These are phyloP conservation scores for Triglochin maritima DNA, from an alignment of 106 monocot species.

Conservation along the genomic window DNA sequence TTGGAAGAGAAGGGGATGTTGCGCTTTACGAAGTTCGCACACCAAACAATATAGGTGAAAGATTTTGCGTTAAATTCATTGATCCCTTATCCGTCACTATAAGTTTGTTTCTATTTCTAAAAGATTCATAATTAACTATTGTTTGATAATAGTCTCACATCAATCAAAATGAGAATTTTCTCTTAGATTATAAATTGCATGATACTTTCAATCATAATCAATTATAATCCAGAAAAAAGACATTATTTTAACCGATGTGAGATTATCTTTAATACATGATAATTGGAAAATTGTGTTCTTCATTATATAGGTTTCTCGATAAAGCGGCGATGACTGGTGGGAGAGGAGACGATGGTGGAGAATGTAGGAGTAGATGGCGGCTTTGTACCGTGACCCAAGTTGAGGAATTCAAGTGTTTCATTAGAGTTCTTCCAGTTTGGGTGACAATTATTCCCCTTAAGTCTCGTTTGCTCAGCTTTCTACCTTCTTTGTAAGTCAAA, in stretches of 20 bases:
- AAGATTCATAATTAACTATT: no score
- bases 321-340: background rate
- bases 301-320: slow-evolving; percentile 9
- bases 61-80: no score
- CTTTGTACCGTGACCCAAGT: slow-evolving; percentile 35
- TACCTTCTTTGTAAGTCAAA: slow-evolving; percentile 62
- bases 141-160: no score
- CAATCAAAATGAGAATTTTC: no score
- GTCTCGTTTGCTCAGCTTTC: slow-evolving; percentile 35
- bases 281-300: no score
- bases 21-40: slow-evolving; percentile 25
- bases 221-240: no score
- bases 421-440: slow-evolving; percentile 56
- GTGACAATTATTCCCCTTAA: slow-evolving; percentile 30
- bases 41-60: slow-evolving; percentile 10
- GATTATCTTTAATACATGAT: no score
- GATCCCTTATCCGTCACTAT: no score
- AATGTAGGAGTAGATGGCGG: slow-evolving; percentile 1
- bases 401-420: slow-evolving; percentile 42
- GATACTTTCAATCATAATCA: no score
- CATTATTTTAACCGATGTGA: no score
- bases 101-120: no score
- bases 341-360: slow-evolving; percentile 8
- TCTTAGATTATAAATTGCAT: no score
- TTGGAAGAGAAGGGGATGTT: background rate